These are phyloP conservation scores for Aureobasidium sp. DNA, from an alignment of 2,329 filamentous ascomycete species.

Conservation along the genomic window DNA sequence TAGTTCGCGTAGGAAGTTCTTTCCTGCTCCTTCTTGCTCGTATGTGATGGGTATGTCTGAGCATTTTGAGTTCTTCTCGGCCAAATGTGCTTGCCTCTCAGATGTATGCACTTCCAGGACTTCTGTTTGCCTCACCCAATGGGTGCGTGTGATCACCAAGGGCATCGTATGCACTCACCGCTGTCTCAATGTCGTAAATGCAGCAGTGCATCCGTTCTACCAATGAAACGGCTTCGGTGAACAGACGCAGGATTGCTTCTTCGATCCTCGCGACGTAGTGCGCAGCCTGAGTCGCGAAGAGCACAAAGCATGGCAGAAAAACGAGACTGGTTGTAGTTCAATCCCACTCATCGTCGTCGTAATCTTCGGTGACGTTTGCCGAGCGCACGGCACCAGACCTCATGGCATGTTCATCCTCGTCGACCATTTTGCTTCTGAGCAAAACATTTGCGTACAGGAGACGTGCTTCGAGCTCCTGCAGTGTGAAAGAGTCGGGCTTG, in stretches of 20 bases:
- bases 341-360: slow-evolving; percentile 46
- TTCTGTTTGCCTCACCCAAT: background rate
- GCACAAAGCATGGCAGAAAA: background rate
- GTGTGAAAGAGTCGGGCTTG: slow-evolving; percentile 45
- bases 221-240: background rate
- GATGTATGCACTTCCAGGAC: background rate
- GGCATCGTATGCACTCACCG: too few species aligned
- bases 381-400: slow-evolving; percentile 20
- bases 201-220: too few species aligned
- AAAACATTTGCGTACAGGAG: slow-evolving; percentile 44
- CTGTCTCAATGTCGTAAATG: background rate
- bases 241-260: background rate
- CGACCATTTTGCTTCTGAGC: slow-evolving; percentile 42
- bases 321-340: slow-evolving; percentile 18
- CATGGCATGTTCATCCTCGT: slow-evolving; percentile 32
- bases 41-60: background rate
- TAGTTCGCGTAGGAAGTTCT: too few species aligned
- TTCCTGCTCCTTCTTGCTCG: background rate
- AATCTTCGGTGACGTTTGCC: slow-evolving; percentile 8
- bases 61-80: background rate
- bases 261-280: background rate
- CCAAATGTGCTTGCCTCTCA: background rate
- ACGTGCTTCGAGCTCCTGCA: slow-evolving; percentile 44
- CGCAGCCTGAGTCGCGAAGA: background rate
- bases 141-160: background rate